Conservation (phyloP, 805 yeast genomes). For the Candida qinlingensis region DNA sequence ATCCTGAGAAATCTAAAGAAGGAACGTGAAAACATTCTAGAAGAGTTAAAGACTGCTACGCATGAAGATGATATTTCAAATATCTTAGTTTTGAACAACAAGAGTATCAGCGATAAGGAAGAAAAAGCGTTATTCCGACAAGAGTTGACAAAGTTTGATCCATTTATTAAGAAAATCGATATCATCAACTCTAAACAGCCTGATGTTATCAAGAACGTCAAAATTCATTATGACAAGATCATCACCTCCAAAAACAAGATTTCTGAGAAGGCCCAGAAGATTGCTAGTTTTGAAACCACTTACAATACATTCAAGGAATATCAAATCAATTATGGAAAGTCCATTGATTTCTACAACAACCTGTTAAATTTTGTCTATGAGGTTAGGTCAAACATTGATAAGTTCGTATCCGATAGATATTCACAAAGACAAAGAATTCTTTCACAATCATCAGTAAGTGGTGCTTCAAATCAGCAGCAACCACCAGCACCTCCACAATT, state of each 20-base stretch:
- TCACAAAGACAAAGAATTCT: slow-evolving; percentile 20
- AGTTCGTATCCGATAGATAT: slow-evolving; percentile 22
- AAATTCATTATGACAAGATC: slow-evolving; percentile 42
- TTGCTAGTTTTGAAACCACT: slow-evolving; percentile 41
- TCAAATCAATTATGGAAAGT: slow-evolving; percentile 53
- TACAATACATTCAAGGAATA: slow-evolving; percentile 55
- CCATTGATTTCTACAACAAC: slow-evolving; percentile 57
- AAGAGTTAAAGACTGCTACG: slow-evolving; percentile 61
- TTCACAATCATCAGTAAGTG: slow-evolving; percentile 1
- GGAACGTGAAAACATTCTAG: slow-evolving; percentile 57
- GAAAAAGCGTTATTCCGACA: slow-evolving; percentile 55
- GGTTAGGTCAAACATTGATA: slow-evolving; percentile 17
- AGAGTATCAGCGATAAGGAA: slow-evolving; percentile 46
- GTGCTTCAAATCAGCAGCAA: background rate
- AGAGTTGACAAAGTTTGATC: slow-evolving; percentile 73
- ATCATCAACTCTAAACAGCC: slow-evolving; percentile 65
- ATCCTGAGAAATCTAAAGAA: slow-evolving; percentile 57
- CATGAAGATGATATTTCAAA: slow-evolving; percentile 84
- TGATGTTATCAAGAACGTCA: slow-evolving; percentile 39
- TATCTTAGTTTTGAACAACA: slow-evolving; percentile 59
- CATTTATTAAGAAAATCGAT: slow-evolving; percentile 60
- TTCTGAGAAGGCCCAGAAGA: slow-evolving; percentile 36
- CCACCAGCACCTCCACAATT: slow-evolving; percentile 5
- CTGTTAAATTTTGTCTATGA: slow-evolving; percentile 24
- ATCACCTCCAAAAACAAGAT: slow-evolving; percentile 37